Evolutionary conservation across 805 yeast species (phyloP), one percentile per base, ranked within the genome.

Genomic region (Sugiyamaella marilandica): DNA sequence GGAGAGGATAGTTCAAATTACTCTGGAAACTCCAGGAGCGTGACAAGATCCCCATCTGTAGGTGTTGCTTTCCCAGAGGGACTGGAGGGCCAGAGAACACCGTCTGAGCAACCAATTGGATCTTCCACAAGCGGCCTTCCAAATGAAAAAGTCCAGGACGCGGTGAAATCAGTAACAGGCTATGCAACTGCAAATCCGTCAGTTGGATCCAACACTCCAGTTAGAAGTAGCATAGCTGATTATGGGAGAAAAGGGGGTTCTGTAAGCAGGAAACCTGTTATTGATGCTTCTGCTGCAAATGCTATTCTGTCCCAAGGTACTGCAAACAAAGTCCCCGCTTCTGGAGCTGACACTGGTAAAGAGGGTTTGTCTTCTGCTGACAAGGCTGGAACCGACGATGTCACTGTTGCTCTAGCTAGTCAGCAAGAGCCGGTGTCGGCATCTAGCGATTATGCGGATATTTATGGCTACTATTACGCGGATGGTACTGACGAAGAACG

Each of bases 381-480:
- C 7, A 24, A 24, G n/a, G n/a, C 36, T 14, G 39, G 39, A 35
- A 8, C 18, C 8, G 18, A 35, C 16, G 39, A n/a, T 35, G 7
- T 14, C 8, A 4, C 39, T 35, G 39, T 3, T 8, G 3, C 39
- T 5, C 18, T 3, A 14, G 7, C 16, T 19, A 21, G 18, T 41
- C 45, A 41, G n/a, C 21, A 11, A 13, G 45, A 41, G 45, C 45
- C 45, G n/a, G 5, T 16, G 13, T 41, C 45, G n/a, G 45, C 45
- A 4, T 5, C 33, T 5, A n/a, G 31, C 7, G 47, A 44, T 26
- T 44, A 26, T 18, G 58, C 54, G 14, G 61, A 56, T 45, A 58
- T 56, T 29, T 58, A 55, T 19, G 58, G 56, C 2, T 52, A 56
- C 35, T 56, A 52, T 29, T 52, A 57, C 29, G 55, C 51, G 9